A percentile compares a stretch with the other conserved stretches of the same genome.
Conservation (phyloP, 148 eudicot genomes). For the Camellia granthamiana region DNA sequence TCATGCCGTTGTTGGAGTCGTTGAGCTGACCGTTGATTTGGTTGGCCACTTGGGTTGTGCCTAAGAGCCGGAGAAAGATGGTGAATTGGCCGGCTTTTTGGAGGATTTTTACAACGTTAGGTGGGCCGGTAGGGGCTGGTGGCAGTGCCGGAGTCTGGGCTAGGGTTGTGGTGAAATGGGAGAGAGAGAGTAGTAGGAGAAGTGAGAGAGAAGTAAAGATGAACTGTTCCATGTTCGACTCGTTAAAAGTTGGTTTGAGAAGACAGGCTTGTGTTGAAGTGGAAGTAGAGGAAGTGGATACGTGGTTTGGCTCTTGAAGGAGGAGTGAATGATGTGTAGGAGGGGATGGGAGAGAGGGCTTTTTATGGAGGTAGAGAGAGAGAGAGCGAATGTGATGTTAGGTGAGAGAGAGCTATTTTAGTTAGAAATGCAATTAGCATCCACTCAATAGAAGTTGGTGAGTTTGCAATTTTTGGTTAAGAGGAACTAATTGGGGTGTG, state of each 20-base stretch:
- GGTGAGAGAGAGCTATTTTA: slow-evolving; percentile 22
- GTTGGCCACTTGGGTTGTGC: slow-evolving; percentile 49
- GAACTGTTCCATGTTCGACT: not conserved
- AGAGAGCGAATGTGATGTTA: slow-evolving; percentile 7
- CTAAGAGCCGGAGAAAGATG: slow-evolving; percentile 55
- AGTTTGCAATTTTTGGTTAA: slow-evolving; percentile 11
- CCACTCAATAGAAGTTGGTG: not conserved
- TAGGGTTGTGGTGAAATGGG: slow-evolving; percentile 26
- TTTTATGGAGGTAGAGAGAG: slow-evolving; percentile 15
- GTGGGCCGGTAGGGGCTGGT: slow-evolving; percentile 74
- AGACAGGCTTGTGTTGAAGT: not conserved
- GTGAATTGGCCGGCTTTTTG: slow-evolving; percentile 80
- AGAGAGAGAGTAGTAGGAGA: slow-evolving; percentile 19
- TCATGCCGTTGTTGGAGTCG: slow-evolving; percentile 72
- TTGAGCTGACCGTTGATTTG: slow-evolving; percentile 79
- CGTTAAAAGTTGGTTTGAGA: too few species aligned
- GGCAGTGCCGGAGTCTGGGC: slow-evolving; percentile 54
- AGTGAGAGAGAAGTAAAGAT: not conserved
- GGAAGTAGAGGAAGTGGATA: not conserved
- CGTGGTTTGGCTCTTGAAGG: not conserved
- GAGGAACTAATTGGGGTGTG: not conserved
- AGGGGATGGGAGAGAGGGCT: not conserved
- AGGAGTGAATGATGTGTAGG: not conserved
- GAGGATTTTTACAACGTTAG: slow-evolving; percentile 69
- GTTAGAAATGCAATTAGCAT: not conserved